Evolutionary conservation across 495 filamentous ascomycete species (phyloP), one percentile per base, ranked within the genome.

Genomic region (Apodospora peruviana): DNA sequence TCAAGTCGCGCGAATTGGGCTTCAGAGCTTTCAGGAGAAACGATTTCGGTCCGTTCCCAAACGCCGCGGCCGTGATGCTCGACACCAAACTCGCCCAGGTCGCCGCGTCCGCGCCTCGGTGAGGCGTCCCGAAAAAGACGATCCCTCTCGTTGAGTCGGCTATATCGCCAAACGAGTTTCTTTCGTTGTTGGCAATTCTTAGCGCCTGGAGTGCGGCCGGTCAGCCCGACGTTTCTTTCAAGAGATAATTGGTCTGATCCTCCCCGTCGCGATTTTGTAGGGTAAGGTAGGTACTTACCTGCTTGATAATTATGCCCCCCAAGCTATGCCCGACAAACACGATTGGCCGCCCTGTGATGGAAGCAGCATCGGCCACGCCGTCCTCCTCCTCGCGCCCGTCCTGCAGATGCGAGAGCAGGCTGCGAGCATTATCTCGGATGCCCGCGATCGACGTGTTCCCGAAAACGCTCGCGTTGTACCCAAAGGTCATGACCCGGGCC

Each of bases 391-490:
- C 29, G 8, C 47, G 47, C 17, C 8, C 23, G 14, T 53, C 24
- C 37, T 29, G 29, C 17, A 53, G 32, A 17, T 9, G 5, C 2
- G 32, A 14, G n/a, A 53, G 39, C n/a, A 53, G 29, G 0, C 14
- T 32, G 2, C 29, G n/a, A 2, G 50, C 44, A 22, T 39, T 48
- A 2, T 43, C 76, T 40, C 78, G 74, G 29, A 86, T 72, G 21
- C 75, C 75, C 48, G 80, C 79, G 20, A 73, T 76, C 1, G 50
- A 43, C 3, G 38, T 53, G 39, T 40, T 74, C 43, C 77, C 79
- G 0, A 84, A 5, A 2, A 40, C 39, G 7, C 16, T 47, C 16
- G 64, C 59, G 62, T 72, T 64, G 58, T 76, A 77, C 5, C 73
- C 73, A 66, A 71, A 78, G 37, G 54, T 69, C 47, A 69, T 54